phyloP scores from a whole-genome alignment of 148 eudicot genomes.

The Rhododendron vialii region DNA sequence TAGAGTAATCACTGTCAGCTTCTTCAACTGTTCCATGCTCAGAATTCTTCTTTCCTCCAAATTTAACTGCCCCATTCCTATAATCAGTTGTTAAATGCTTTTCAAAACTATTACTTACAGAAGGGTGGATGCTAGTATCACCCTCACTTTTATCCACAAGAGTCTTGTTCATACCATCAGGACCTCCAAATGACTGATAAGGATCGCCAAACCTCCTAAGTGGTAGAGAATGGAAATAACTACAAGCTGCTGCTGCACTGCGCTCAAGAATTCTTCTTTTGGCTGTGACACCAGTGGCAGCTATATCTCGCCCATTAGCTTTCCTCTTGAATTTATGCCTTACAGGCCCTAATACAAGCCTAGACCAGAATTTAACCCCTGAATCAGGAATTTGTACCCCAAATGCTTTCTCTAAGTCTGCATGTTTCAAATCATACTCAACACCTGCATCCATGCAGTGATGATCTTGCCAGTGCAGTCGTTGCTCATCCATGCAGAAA shows the following conservation, averaged over 20 bases:
- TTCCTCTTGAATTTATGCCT: slow-evolving; percentile 64
- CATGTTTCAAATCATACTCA: slow-evolving; percentile 92
- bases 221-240: slow-evolving; percentile 44
- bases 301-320: slow-evolving; percentile 52
- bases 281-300: slow-evolving; percentile 34
- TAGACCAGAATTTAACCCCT: slow-evolving; percentile 50
- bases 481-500: slow-evolving; percentile 52
- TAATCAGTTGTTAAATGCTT: slow-evolving; percentile 12
- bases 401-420: slow-evolving; percentile 91
- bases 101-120: slow-evolving; percentile 14
- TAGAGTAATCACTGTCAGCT: slow-evolving; percentile 21
- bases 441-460: slow-evolving; percentile 88
- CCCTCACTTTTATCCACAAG: slow-evolving; percentile 14
- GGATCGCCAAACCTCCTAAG: slow-evolving; percentile 26
- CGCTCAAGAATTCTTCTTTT: slow-evolving; percentile 74
- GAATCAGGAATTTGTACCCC: slow-evolving; percentile 60
- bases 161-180: slow-evolving; percentile 10
- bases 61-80: slow-evolving; percentile 22
- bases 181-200: slow-evolving; percentile 23
- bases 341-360: slow-evolving; percentile 51
- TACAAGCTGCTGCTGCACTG: slow-evolving; percentile 74
- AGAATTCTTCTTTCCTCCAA: slow-evolving; percentile 9
- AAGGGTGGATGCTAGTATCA: slow-evolving; percentile 14
- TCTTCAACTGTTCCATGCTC: slow-evolving; percentile 30
- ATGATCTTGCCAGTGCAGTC: slow-evolving; percentile 75